These are phyloP conservation scores for Mycena rosella DNA, from an alignment of 768 basidiomycete species.

Conservation along the genomic window DNA sequence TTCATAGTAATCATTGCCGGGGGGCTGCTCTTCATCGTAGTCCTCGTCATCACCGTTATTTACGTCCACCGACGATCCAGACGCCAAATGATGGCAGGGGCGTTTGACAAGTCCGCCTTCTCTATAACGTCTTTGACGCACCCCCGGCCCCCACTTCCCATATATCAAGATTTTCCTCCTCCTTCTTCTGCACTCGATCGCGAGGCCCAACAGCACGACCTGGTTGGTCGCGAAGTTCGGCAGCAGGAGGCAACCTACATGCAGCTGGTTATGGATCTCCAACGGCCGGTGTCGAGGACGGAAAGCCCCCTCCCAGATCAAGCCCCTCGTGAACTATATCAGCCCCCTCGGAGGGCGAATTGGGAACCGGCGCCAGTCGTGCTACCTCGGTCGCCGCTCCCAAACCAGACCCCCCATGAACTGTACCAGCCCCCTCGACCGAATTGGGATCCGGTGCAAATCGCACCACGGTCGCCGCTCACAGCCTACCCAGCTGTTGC, in stretches of 20 bases:
- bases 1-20: constrained; percentile 33
- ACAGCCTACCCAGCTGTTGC: constrained; percentile 9
- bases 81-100: constrained; percentile 29
- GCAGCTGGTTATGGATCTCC: constrained; percentile 34
- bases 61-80: constrained; percentile 31
- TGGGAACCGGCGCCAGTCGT: constrained; percentile 6
- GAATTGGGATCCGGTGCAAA: no score
- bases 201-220: constrained; percentile 30
- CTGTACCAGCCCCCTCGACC: neutral
- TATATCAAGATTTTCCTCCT: constrained; percentile 9
- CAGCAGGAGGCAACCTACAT: constrained; percentile 34
- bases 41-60: constrained; percentile 19
- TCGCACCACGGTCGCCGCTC: no score
- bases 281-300: constrained; percentile 22
- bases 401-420: constrained; percentile 4
- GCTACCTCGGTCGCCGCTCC: constrained; percentile 6
- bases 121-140: constrained; percentile 20
- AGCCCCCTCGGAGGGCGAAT: constrained; percentile 15
- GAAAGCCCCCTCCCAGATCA: constrained; percentile 30
- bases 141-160: constrained; percentile 29
- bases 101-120: constrained; percentile 31
- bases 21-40: constrained; percentile 21
- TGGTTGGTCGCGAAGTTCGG: constrained; percentile 29
- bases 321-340: constrained; percentile 16
- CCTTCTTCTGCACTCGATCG: constrained; percentile 15